Evolutionary conservation across 2,329 filamentous ascomycete species (phyloP), one percentile per base, ranked within the genome.

Genomic region (Aureobasidium melanogenum): DNA sequence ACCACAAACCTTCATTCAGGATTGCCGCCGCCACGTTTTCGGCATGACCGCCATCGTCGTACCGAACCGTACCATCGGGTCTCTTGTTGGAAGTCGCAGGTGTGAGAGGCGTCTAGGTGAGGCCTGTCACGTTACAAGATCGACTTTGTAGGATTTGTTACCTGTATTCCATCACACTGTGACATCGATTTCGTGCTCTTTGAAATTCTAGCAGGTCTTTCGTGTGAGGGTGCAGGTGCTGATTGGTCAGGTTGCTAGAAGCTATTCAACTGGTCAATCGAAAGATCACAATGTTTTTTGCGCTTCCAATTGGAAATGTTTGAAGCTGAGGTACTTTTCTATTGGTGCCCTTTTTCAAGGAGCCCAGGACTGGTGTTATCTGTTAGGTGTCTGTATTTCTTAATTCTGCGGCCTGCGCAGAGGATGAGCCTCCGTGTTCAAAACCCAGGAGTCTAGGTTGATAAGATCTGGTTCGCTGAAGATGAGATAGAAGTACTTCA

Each of bases 401-500:
- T n/a, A 50, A 44, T 17, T 14, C 30, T 47, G 30, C 39, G 59
- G 48, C 41, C 59, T 61, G n/a, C 59, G 47, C 48, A 61, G 32
- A 36, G 59, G 59, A 47, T 61, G 59, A 19, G 59, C 59, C 24
- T 61, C 59, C 17, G 59, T 61, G 50, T 61, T 61, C 26, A 54
- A 15, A 9, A 65, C 63, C 47, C 52, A 65, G 10, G 63, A 84
- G 70, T 88, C 84, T 66, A 88, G 71, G 67, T 79, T 84, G 17
- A 85, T 74, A 28, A 84, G 70, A 61, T 80, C 76, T 63, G 82
- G 84, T 43, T 85, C 82, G 34, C 77, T 77, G 68, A 86, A 87
- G 9, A 85, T 77, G 61, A 88, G 72, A 64, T 84, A 87, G 65
- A 86, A 86, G 70, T 87, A 87, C 71, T 87, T 87, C 56, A 87